Base-by-base conservation (phyloP, 441 rosid genomes). In the Pelargonium myrrhifolium region DNA sequence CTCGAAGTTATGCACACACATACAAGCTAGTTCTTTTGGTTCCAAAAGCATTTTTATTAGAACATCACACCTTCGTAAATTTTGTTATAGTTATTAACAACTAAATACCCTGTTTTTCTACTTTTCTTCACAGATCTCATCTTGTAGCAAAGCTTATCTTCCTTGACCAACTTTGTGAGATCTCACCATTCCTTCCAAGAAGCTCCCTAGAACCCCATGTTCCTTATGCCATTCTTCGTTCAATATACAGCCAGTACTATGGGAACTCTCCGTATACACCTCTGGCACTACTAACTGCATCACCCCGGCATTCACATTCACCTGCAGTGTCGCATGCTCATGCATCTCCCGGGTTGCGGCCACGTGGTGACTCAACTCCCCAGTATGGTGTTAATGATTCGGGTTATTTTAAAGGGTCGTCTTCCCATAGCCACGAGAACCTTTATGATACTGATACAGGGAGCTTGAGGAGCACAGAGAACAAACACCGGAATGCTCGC, bases 121-220 rank as follows among this genome's bases (percentile, higher is more conserved):
- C 22, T 18, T n/a, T 56, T 75, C 10, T 75, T 14, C 62, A 69
- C 88, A 91, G 97, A 74, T 84, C 96, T 82, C 96, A 89, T 81
- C 92, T 90, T 9, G 92, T 90, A 39, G 93, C 97, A 12, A 92
- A 92, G 86, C 88, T 95, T 60, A 89, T 92, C 62, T 95, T 95
- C 90, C 81, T 95, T 45, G 99, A 95, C 78, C 97, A 90, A 82
- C 86, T 95, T 35, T 95, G 91, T 62, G 98, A 92, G 84, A 85
- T 84, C 69, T 95, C 99, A 12, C 91, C 91, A 1, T 88, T 83
- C 85, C 97, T 95, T 65, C 93, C 99, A 3, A 75, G 97, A 81
- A 92, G 90, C 87, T 76, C 88, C 64, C 93, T 95, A 0, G 99
- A 95, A 81, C 73, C 86, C 15, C 84, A 92, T 21, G 83, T 92